Percentiles rank a stretch among this genome's conserved stretches.
Evolutionary conservation across 495 filamentous ascomycete species (phyloP).

Genomic region (Cladorrhinum samala): DNA sequence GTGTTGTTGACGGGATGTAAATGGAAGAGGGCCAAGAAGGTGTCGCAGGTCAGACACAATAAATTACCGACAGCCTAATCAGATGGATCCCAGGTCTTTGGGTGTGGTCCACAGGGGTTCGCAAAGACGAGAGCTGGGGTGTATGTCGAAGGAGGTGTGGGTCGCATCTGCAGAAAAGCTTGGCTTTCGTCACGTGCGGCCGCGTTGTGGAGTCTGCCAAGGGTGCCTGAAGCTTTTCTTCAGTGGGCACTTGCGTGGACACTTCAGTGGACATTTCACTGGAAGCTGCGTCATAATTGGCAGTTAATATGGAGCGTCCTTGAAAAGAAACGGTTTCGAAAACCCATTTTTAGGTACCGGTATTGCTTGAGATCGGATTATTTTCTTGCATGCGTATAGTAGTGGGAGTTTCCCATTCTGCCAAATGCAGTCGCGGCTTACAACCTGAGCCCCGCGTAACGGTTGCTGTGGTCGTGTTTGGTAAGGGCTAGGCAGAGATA

Average conservation of each 20-base stretch:
- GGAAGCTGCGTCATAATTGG: not conserved
- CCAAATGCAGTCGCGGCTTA: too few species aligned
- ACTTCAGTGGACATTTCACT: not conserved
- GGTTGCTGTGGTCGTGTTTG: too few species aligned
- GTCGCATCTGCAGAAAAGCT: not conserved
- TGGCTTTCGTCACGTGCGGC: not conserved
- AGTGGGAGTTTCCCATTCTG: too few species aligned
- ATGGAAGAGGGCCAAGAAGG: not conserved
- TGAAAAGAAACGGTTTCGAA: too few species aligned
- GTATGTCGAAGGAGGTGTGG: not conserved
- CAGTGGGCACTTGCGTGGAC: not conserved
- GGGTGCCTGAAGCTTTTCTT: not conserved
- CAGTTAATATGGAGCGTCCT: too few species aligned
- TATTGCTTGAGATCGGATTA: too few species aligned
- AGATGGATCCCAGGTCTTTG: not conserved
- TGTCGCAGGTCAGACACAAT: not conserved
- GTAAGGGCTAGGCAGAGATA: too few species aligned
- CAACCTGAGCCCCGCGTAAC: too few species aligned
- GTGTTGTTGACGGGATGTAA: too few species aligned
- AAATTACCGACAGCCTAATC: not conserved
- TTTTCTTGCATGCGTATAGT: too few species aligned
- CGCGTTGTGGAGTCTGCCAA: not conserved
- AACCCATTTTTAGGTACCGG: too few species aligned
- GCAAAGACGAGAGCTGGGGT: not conserved
- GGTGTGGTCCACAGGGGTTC: constrained; percentile 1